phyloP scores from a whole-genome alignment of 495 filamentous ascomycete genomes.

The Cladorrhinum samala region DNA sequence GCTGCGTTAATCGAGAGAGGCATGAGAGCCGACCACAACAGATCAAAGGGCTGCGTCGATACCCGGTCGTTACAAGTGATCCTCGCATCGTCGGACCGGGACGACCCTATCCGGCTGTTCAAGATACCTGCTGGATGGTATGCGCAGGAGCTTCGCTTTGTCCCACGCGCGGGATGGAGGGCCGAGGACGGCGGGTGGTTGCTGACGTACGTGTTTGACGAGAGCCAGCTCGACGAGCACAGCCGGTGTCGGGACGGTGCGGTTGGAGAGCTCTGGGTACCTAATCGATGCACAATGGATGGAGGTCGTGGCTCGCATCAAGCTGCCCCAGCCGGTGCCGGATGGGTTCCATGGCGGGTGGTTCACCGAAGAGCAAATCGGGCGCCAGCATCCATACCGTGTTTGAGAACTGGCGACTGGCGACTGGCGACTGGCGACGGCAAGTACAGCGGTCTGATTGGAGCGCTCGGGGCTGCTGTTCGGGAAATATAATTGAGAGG shows the following conservation, averaged over 20 bases:
- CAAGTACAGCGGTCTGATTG: too few species aligned
- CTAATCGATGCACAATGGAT: constrained; percentile 56
- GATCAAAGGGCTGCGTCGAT: constrained; percentile 11
- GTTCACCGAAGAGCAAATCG: constrained; percentile 54
- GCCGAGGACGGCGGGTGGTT: constrained; percentile 54
- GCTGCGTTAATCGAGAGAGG: constrained; percentile 42
- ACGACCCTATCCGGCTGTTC: constrained; percentile 56
- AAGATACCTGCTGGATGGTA: constrained; percentile 50
- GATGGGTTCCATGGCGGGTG: constrained; percentile 63
- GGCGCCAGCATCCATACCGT: constrained; percentile 26
- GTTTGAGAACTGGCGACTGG: not conserved
- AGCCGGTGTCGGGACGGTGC: constrained; percentile 38
- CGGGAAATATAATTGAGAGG: too few species aligned
- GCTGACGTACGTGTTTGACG: constrained; percentile 54
- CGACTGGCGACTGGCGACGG: too few species aligned
- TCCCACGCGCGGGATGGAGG: constrained; percentile 39
- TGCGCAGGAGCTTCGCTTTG: constrained; percentile 59
- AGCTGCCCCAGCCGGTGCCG: constrained; percentile 57
- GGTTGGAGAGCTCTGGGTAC: constrained; percentile 57
- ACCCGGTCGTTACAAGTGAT: constrained; percentile 10
- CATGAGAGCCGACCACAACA: constrained; percentile 14
- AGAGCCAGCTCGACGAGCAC: constrained; percentile 42
- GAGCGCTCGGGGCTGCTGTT: too few species aligned
- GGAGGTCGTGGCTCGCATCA: constrained; percentile 48
- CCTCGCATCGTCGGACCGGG: constrained; percentile 33